These are phyloP conservation scores for Lachnellula suecica DNA, from an alignment of 2,329 filamentous ascomycete species.

Conservation along the genomic window DNA sequence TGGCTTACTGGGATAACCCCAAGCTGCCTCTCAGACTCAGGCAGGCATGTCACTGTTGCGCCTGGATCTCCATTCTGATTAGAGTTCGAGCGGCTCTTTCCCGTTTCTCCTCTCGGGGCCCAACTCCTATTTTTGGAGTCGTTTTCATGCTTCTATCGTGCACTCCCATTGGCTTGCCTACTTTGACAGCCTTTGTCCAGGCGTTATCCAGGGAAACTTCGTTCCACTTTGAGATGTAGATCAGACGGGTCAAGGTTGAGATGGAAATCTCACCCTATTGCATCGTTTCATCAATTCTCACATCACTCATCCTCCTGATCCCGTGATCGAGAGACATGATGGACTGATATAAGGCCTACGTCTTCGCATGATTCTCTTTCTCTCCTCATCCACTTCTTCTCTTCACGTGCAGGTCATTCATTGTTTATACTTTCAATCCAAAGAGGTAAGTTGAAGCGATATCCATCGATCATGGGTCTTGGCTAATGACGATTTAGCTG, in stretches of 20 bases:
- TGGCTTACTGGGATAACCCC: background rate
- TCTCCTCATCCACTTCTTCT: constrained; percentile 19
- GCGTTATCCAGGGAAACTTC: constrained; percentile 10
- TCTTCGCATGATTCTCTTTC: constrained; percentile 10
- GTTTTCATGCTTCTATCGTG: constrained; percentile 9
- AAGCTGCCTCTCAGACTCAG: background rate
- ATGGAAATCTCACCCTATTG: constrained; percentile 12
- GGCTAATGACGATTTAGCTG: constrained; percentile 26
- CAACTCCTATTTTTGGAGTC: constrained; percentile 10
- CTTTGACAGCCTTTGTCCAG: background rate
- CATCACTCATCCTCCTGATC: constrained; percentile 9
- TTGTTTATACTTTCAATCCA: constrained; percentile 17
- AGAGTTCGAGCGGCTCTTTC: constrained; percentile 1
- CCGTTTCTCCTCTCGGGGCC: constrained; percentile 5
- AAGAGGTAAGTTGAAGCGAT: constrained; percentile 22
- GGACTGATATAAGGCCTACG: constrained; percentile 19
- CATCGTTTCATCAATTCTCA: constrained; percentile 21
- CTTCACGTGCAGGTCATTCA: constrained; percentile 26
- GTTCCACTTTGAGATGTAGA: constrained; percentile 22
- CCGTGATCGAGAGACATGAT: constrained; percentile 6
- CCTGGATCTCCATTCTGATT: too few relatives aligned
- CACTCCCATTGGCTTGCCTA: constrained; percentile 1
- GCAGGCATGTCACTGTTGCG: constrained; percentile 11
- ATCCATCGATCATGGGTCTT: background rate
- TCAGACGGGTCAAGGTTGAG: constrained; percentile 27